These are phyloP conservation scores for Eucalyptus pauciflora DNA, from an alignment of 345 rosid species.

Conservation along the genomic window DNA sequence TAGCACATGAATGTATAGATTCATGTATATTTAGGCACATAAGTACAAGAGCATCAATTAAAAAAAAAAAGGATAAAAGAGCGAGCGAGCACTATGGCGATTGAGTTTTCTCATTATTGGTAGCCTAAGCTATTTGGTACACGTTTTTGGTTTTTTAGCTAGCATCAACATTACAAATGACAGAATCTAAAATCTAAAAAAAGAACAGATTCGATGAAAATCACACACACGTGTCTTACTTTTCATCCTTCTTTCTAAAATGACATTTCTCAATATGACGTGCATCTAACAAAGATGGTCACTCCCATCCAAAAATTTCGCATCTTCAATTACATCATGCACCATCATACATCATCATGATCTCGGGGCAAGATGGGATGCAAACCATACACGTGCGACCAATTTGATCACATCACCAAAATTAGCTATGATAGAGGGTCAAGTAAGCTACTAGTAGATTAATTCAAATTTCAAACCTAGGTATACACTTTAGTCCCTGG, in stretches of 20 bases:
- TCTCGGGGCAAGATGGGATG: background rate
- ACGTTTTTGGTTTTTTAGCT: background rate
- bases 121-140: background rate
- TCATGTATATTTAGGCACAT: background rate
- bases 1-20: background rate
- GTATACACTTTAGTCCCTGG: background rate
- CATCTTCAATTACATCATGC: background rate
- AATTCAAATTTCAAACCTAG: background rate
- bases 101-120: background rate
- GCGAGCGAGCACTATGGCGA: background rate
- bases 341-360: background rate
- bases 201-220: accelerated
- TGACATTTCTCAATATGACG: background rate
- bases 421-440: background rate
- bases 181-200: background rate
- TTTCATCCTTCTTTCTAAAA: background rate
- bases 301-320: background rate
- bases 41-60: background rate
- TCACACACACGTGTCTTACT: background rate
- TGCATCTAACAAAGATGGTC: background rate
- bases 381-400: background rate
- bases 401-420: background rate
- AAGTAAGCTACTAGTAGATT: background rate
- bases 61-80: background rate
- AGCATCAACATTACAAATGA: background rate